phyloP scores from a whole-genome alignment of 805 yeast species.

The Naumovozyma castellii region DNA sequence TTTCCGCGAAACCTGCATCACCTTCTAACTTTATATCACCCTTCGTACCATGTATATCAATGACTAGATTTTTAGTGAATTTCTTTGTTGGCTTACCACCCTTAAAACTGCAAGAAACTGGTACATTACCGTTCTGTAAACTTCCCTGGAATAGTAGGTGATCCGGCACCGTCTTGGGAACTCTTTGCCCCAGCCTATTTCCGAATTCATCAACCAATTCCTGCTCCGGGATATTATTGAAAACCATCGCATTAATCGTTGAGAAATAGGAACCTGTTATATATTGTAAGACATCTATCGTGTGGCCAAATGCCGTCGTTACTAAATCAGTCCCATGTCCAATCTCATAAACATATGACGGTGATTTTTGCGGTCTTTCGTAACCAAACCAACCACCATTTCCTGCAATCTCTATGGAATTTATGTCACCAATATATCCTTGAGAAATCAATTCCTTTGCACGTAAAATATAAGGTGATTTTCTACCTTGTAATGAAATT shows the following conservation, averaged over 20 bases:
- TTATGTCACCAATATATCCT: conserved; percentile 16
- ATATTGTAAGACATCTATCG: conserved; percentile 16
- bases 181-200: conserved; percentile 5
- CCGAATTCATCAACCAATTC: conserved; percentile 12
- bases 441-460: conserved; percentile 16
- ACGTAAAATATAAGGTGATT: conserved; percentile 15
- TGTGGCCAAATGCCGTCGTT: conserved; percentile 16
- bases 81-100: conserved; percentile 18
- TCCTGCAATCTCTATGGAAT: conserved; percentile 14
- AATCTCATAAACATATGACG: conserved; percentile 11
- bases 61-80: conserved; percentile 16
- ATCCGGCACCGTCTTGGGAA: conserved; percentile 13
- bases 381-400: conserved; percentile 19
- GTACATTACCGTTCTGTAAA: conserved; percentile 11
- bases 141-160: conserved; percentile 17
- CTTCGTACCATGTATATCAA: conserved; percentile 18
- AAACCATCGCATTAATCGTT: conserved; percentile 12
- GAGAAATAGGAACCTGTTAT: conserved; percentile 14
- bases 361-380: conserved; percentile 13
- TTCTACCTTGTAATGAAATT: conserved; percentile 15
- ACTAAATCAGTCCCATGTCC: conserved; percentile 12
- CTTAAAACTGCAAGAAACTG: conserved; percentile 16
- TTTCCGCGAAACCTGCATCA: conserved; percentile 18
- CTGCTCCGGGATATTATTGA: conserved; percentile 15
- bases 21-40: conserved; percentile 20